Evolutionary conservation across 495 filamentous ascomycete genomes (phyloP), one percentile per base, ranked within the genome.

Genomic region (Collariella sp.): DNA sequence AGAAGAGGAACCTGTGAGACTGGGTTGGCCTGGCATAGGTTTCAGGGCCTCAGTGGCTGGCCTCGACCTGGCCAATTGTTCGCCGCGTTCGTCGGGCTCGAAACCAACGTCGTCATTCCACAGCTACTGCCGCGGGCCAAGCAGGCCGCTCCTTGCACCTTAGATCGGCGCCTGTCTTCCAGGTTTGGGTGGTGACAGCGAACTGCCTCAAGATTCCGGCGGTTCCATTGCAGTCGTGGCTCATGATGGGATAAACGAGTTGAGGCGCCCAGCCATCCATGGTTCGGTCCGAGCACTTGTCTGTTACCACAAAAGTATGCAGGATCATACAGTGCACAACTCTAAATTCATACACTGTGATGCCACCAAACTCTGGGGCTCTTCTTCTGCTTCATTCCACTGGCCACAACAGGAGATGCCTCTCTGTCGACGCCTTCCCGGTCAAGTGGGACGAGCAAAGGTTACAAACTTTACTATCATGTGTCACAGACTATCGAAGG

Each of bases 31-130:
- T 31, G 40, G 18, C 19, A 10, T 9, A 52, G 56, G 66, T 70
- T 71, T 69, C 70, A 70, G 63, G 69, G 70, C 70, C 62, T 54
- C 52, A 48, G 46, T 58, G 49, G 57, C 54, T 59, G 59, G 58
- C 29, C n/a, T n/a, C 26, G 24, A 55, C 55, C 63, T 53, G 53
- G 62, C 64, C 62, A 68, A 65, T 67, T 62, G 62, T 49, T 57
- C 54, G 55, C 54, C 56, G 49, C 58, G 56, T 61, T 51, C 52
- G 61, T 65, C 62, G 59, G 63, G 52, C 57, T 58, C 52, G 58
- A 68, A 66, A 68, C 70, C 68, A 73, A 73, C 72, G 65, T 72
- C 70, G 67, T 75, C 70, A 74, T 74, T 69, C 67, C 59, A 70
- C 70, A 71, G 65, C 52, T 48, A 31, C 34, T 33, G n/a, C 50